Percentiles rank a stretch among this genome's conserved stretches.
These are phyloP conservation scores for Ambrosiella xylebori DNA, from an alignment of 2,329 filamentous ascomycete genomes.

Conservation along the genomic window DNA sequence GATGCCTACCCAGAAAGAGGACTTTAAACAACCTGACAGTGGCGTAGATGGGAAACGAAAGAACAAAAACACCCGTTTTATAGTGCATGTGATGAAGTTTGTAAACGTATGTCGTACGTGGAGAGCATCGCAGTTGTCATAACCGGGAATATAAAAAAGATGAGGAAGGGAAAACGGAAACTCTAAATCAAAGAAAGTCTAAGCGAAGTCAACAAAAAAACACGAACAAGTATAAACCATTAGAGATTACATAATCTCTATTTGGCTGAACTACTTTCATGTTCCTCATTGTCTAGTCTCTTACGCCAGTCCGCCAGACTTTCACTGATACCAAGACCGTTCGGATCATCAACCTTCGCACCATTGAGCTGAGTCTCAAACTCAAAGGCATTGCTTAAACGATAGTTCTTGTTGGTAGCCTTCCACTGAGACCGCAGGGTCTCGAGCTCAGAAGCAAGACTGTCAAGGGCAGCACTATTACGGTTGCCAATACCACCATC, in stretches of 20 bases:
- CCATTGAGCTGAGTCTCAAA: conserved; percentile 40
- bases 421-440: conserved; percentile 86
- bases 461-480: conserved; percentile 62
- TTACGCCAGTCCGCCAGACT: conserved; percentile 68
- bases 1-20: conserved; percentile 13
- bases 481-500: conserved; percentile 32
- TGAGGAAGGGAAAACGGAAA: conserved; percentile 13
- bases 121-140: conserved; percentile 1
- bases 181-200: conserved; percentile 7
- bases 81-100: background rate
- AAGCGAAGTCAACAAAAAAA: conserved; percentile 1
- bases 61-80: conserved; percentile 6
- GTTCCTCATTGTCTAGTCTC: conserved; percentile 43
- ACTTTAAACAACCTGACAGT: conserved; percentile 13
- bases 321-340: conserved; percentile 40
- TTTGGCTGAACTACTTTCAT: conserved; percentile 17
- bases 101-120: background rate
- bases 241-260: background rate
- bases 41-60: conserved; percentile 8
- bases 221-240: conserved; percentile 3
- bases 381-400: conserved; percentile 76
- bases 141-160: conserved; percentile 7
- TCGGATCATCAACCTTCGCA: conserved; percentile 27
- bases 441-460: conserved; percentile 80
- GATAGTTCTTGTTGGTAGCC: conserved; percentile 86